Evolutionary conservation across 2,329 filamentous ascomycete genomes (phyloP).

Genomic region (Penicillium sp.): DNA sequence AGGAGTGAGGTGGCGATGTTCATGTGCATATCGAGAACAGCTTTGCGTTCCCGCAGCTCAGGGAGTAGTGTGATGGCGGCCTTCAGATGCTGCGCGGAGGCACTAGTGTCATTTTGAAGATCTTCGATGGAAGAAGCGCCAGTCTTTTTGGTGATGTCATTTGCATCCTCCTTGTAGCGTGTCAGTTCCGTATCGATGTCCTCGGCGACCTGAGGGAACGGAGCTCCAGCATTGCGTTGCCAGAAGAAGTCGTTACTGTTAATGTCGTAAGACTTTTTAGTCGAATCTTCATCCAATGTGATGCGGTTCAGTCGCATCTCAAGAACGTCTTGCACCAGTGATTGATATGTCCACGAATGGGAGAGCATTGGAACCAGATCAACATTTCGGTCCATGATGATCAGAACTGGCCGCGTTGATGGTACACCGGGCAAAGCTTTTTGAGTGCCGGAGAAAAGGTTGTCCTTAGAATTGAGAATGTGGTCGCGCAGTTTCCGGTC

Average conservation of each 20-base stretch:
- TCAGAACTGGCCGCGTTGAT: slow-evolving; percentile 79
- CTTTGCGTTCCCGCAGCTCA: slow-evolving; percentile 88
- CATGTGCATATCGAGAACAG: slow-evolving; percentile 98
- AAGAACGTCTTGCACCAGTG: slow-evolving; percentile 76
- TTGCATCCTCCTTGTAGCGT: slow-evolving; percentile 92
- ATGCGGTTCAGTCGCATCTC: slow-evolving; percentile 89
- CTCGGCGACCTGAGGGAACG: slow-evolving; percentile 94
- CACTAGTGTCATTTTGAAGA: slow-evolving; percentile 82
- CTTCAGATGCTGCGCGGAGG: slow-evolving; percentile 92
- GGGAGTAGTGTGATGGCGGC: slow-evolving; percentile 91
- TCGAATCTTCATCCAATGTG: slow-evolving; percentile 79
- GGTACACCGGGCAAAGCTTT: slow-evolving; percentile 66
- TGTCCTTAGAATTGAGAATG: slow-evolving; percentile 96
- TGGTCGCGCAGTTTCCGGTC: slow-evolving; percentile 96
- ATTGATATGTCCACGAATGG: slow-evolving; percentile 91
- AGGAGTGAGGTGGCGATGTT: slow-evolving; percentile 83
- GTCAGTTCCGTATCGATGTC: slow-evolving; percentile 93
- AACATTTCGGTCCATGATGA: slow-evolving; percentile 93
- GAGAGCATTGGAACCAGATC: slow-evolving; percentile 98
- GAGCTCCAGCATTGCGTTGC: slow-evolving; percentile 84
- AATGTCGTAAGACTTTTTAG: slow-evolving; percentile 88
- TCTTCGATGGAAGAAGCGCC: slow-evolving; percentile 92
- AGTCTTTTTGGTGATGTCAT: slow-evolving; percentile 91
- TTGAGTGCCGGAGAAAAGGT: slow-evolving; percentile 75
- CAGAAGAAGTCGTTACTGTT: slow-evolving; percentile 94